phyloP scores from a whole-genome alignment of 768 basidiomycete genomes.

The Suillus discolor region DNA sequence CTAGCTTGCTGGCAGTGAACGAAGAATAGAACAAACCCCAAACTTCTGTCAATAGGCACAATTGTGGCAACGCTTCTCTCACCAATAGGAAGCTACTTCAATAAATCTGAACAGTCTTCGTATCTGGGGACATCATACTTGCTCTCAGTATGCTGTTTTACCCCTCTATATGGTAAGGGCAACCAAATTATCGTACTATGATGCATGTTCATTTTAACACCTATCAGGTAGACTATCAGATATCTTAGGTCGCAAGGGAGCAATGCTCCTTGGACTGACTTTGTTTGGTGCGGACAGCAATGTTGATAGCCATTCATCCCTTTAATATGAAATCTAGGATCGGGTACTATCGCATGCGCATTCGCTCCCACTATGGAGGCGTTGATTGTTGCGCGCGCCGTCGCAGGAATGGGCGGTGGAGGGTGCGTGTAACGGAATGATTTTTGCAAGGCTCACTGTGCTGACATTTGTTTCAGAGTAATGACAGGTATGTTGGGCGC shows the following conservation, averaged over 20 bases:
- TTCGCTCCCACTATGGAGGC: slow-evolving; percentile 83
- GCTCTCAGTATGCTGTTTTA: slow-evolving; percentile 88
- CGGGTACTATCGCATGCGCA: slow-evolving; percentile 86
- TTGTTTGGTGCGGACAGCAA: slow-evolving; percentile 67
- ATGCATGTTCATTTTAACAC: slow-evolving; percentile 17
- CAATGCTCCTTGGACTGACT: slow-evolving; percentile 81
- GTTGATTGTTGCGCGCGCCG: slow-evolving; percentile 77
- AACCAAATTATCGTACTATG: slow-evolving; percentile 6
- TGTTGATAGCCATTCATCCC: slow-evolving; percentile 15
- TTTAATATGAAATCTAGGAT: slow-evolving; percentile 45
- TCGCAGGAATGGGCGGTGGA: slow-evolving; percentile 93
- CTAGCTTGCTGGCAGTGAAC: slow-evolving; percentile 6
- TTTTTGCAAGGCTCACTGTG: slow-evolving; percentile 7
- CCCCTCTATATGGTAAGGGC: slow-evolving; percentile 77
- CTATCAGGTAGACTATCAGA: slow-evolving; percentile 76
- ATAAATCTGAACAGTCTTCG: slow-evolving; percentile 76
- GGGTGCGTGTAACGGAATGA: slow-evolving; percentile 54
- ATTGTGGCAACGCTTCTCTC: slow-evolving; percentile 85
- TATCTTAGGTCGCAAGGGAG: slow-evolving; percentile 82
- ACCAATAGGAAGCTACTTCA: slow-evolving; percentile 85
- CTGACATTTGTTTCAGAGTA: slow-evolving; percentile 51
- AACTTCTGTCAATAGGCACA: slow-evolving; percentile 48
- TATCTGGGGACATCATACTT: slow-evolving; percentile 91
- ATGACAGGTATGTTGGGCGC: slow-evolving; percentile 67
- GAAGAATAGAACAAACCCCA: slow-evolving; percentile 1